Evolutionary conservation across 805 yeast species (phyloP).

Genomic region (Naumovozyma dairenensis): DNA sequence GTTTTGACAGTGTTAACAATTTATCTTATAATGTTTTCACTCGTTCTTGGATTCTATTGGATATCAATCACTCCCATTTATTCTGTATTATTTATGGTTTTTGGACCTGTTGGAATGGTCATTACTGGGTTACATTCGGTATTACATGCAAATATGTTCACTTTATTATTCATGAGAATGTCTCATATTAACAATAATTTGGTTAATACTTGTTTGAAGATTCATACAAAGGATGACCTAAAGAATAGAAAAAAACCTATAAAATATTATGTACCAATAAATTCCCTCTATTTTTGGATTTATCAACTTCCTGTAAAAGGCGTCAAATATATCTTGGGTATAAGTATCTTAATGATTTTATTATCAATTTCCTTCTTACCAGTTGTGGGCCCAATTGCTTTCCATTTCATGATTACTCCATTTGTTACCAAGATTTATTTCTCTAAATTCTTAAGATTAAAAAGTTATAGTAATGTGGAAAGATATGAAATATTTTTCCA

Average conservation of each 20-base stretch:
- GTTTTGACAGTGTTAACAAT: conserved; percentile 6
- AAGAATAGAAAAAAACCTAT: conserved; percentile 11
- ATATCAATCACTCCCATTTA: conserved; percentile 26
- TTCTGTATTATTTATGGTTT: conserved; percentile 17
- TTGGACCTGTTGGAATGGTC: conserved; percentile 25
- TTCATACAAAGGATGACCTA: conserved; percentile 5
- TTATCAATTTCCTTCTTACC: conserved; percentile 22
- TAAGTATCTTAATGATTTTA: conserved; percentile 7
- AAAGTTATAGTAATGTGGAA: conserved; percentile 13
- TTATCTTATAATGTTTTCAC: conserved; percentile 14
- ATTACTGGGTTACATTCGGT: conserved; percentile 23
- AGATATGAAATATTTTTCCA: conserved; percentile 16
- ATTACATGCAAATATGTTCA: conserved; percentile 23
- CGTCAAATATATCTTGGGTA: conserved; percentile 13
- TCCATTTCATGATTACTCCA: conserved; percentile 20
- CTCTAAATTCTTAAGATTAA: conserved; percentile 17
- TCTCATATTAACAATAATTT: conserved; percentile 17
- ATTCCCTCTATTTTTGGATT: conserved; percentile 22
- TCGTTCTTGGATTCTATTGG: conserved; percentile 21
- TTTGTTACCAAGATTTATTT: conserved; percentile 22
- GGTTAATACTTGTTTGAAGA: conserved; percentile 8
- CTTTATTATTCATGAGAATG: conserved; percentile 26
- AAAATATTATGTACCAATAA: conserved; percentile 22
- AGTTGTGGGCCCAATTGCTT: conserved; percentile 23
- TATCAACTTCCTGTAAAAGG: conserved; percentile 22